Conservation (phyloP, 345 rosid species). For the Acer yangbiense region DNA sequence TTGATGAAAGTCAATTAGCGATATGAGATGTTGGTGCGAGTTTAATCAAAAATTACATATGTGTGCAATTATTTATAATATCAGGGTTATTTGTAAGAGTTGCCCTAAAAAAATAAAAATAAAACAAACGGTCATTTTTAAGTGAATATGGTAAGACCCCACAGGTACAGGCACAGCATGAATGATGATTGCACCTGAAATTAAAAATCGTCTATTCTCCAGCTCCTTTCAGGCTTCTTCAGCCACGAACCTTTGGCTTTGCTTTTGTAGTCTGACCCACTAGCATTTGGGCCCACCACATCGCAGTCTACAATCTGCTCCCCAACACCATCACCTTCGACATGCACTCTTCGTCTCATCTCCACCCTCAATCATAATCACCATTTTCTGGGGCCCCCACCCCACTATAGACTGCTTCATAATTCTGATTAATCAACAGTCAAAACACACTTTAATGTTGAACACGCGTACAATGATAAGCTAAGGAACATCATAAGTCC, state of each 20-base stretch:
- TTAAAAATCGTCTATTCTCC: not conserved
- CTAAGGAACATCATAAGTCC: slow-evolving; percentile 16
- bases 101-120: too few species aligned
- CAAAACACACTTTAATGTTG: not conserved
- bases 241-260: slow-evolving; percentile 12
- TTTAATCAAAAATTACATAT: too few species aligned
- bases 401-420: not conserved
- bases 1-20: too few species aligned
- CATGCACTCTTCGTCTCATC: slow-evolving; percentile 11
- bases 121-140: too few species aligned
- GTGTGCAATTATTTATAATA: too few species aligned
- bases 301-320: not conserved
- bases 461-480: slow-evolving; percentile 8
- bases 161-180: not conserved
- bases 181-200: slow-evolving; percentile 1
- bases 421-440: not conserved
- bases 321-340: slow-evolving; percentile 11
- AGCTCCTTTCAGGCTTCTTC: not conserved
- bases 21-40: too few species aligned
- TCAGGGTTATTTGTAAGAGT: too few species aligned
- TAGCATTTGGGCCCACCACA: slow-evolving; percentile 19
- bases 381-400: not conserved
- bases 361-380: not conserved
- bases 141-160: too few species aligned
- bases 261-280: slow-evolving; percentile 32